phyloP scores from a whole-genome alignment of 176 grass and related monocot genomes.

The Bromus sterilis region DNA sequence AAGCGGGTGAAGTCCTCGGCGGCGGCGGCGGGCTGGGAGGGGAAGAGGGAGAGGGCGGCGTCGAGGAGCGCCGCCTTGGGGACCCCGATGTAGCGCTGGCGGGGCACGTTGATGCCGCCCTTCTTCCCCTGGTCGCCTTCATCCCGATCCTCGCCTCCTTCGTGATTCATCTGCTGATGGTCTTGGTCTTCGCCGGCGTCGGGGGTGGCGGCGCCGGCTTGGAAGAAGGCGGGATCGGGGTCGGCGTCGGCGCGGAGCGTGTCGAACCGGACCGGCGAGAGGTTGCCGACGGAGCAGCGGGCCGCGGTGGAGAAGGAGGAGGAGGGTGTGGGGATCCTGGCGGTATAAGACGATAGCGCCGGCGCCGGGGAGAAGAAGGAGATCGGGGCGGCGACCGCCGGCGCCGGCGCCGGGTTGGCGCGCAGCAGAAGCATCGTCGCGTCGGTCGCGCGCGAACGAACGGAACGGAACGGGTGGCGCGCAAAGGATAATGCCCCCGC shows the following conservation, averaged over 20 bases:
- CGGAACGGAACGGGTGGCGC: not conserved
- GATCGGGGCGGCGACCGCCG: not conserved
- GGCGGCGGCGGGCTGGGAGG: not conserved
- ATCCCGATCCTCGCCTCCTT: not conserved
- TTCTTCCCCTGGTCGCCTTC: slow-evolving; percentile 11
- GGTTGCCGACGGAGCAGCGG: slow-evolving; percentile 7
- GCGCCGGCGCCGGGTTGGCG: not conserved
- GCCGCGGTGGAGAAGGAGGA: not conserved
- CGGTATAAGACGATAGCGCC: not conserved
- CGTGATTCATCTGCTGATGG: fast-evolving
- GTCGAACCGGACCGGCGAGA: slow-evolving; percentile 14
- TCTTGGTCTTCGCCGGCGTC: not conserved
- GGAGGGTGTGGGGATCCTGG: not conserved
- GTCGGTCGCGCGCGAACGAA: not conserved
- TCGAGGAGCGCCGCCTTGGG: slow-evolving; percentile 62
- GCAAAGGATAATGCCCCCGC: not conserved
- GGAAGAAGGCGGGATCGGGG: too few relatives aligned
- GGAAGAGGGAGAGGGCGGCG: slow-evolving; percentile 46
- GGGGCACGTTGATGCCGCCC: slow-evolving; percentile 70
- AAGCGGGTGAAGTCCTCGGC: slow-evolving; percentile 50
- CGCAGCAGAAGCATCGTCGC: slow-evolving; percentile 15
- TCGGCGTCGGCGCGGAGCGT: slow-evolving; percentile 4
- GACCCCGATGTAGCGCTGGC: slow-evolving; percentile 82
- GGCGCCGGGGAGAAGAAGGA: not conserved
- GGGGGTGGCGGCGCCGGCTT: not conserved